Conservation (phyloP, 2,329 filamentous ascomycete genomes). For the Stemphylium beticola region DNA sequence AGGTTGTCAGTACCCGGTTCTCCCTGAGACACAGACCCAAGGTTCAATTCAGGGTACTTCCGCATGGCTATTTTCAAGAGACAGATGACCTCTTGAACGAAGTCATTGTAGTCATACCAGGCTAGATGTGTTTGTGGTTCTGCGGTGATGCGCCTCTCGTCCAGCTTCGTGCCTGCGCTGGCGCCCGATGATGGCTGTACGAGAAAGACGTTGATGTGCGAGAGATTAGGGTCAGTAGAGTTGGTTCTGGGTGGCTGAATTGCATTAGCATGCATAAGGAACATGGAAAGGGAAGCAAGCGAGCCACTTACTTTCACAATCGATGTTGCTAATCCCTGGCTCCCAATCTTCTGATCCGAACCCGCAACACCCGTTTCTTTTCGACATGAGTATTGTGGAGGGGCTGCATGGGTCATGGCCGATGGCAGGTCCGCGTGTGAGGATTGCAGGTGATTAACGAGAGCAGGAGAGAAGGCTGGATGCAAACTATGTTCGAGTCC, state of each 20-base stretch:
- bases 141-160: slow-evolving; percentile 28
- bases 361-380: not conserved
- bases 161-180: slow-evolving; percentile 61
- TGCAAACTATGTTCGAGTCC: slow-evolving; percentile 21
- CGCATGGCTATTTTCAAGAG: slow-evolving; percentile 20
- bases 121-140: slow-evolving; percentile 17
- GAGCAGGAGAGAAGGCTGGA: slow-evolving; percentile 12
- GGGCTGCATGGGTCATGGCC: not conserved
- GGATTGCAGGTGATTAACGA: slow-evolving; percentile 3
- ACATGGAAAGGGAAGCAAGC: not conserved
- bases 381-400: not conserved
- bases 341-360: not conserved
- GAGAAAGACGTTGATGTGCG: slow-evolving; percentile 68
- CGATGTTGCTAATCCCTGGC: not conserved
- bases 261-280: not conserved
- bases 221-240: slow-evolving; percentile 20
- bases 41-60: slow-evolving; percentile 22
- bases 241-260: slow-evolving; percentile 12
- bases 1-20: slow-evolving; percentile 29
- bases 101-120: slow-evolving; percentile 28
- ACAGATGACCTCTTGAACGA: slow-evolving; percentile 21
- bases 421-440: slow-evolving; percentile 7
- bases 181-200: slow-evolving; percentile 48
- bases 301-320: slow-evolving; percentile 1
- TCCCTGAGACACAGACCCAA: not conserved